Conservation (phyloP, 2,329 filamentous ascomycete species). For the Aspergillus jensenii region DNA sequence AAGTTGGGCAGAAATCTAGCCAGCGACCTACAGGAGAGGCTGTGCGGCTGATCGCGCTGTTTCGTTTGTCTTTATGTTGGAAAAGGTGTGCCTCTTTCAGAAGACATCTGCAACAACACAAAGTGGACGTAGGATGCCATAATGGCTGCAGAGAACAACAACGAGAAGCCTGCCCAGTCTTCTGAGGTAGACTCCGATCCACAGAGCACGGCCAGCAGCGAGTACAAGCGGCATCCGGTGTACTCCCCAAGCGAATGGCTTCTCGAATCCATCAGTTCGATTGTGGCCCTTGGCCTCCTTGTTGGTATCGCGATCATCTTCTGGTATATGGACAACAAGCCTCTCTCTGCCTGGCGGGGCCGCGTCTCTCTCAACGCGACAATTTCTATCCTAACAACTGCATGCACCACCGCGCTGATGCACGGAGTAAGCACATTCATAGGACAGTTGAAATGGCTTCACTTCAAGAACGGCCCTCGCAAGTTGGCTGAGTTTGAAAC, state of each 20-base stretch:
- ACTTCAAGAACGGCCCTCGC: constrained; percentile 12
- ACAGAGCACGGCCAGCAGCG: not conserved
- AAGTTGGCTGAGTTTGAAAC: constrained; percentile 16
- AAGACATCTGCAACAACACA: not conserved
- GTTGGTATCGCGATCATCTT: constrained; percentile 14
- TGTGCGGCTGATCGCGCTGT: not conserved
- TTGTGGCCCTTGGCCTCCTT: constrained; percentile 10
- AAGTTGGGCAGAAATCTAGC: not conserved
- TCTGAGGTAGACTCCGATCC: not conserved
- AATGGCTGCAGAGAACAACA: not conserved
- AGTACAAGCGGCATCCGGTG: constrained; percentile 15
- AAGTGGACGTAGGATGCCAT: not conserved
- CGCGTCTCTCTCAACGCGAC: constrained; percentile 12
- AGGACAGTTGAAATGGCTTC: constrained; percentile 18
- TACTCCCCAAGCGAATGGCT: constrained; percentile 18
- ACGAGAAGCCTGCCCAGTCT: not conserved
- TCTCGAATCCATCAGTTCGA: constrained; percentile 12
- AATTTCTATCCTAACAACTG: constrained; percentile 17
- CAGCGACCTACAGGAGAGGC: not conserved
- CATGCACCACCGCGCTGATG: constrained; percentile 13
- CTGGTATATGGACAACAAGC: constrained; percentile 16
- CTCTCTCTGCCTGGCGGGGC: constrained; percentile 12
- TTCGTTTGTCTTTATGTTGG: too few relatives aligned
- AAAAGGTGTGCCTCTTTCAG: too few relatives aligned
- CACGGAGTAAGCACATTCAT: constrained; percentile 16